Evolutionary conservation across 495 filamentous ascomycete genomes (phyloP), one percentile per base, ranked within the genome.

Genomic region (Cercophora scortea): DNA sequence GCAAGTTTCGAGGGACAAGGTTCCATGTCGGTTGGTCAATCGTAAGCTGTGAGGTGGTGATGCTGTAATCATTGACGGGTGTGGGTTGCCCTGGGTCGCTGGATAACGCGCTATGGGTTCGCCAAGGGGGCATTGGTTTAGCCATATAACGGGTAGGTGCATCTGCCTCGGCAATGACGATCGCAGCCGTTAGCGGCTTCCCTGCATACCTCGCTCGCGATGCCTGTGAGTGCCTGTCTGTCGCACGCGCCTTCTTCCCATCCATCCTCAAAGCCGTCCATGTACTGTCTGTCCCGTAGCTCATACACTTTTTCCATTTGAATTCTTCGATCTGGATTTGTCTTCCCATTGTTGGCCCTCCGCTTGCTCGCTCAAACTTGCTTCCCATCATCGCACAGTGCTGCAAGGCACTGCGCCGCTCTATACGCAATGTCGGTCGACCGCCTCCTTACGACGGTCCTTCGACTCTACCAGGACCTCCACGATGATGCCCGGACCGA

Each of bases 371-470:
- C 25, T 25, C 25, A 25, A 25, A 2, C 25, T 25, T 25, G 25
- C 25, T 25, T 25, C 25, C 17, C 8, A 43, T 43, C 11, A 43
- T 33, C 36, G 11, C 13, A 12, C 39, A 38, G 8, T 17, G 18
- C 53, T 16, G 8, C 8, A 43, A 16, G 41, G n/a, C 12, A 18
- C 18, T 47, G 9, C 42, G 44, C 12, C 17, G 33, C 3, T 15
- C 36, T 5, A 25, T 5, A 25, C 25, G 42, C 10, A 45, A 53
- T 78, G 74, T 71, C 76, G 16, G 58, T 71, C 61, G 73, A 78
- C 61, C 74, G 73, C 49, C 68, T 79, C 55, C 69, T 80, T 16
- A 74, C 70, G 8, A 71, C 65, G 33, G 73, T 77, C 55, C 67
- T 80, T 42, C 69, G 68, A 50, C 70, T 70, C 44, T 79, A 71